Conservation (phyloP, 495 filamentous ascomycete genomes). For the Darksidea phi region DNA sequence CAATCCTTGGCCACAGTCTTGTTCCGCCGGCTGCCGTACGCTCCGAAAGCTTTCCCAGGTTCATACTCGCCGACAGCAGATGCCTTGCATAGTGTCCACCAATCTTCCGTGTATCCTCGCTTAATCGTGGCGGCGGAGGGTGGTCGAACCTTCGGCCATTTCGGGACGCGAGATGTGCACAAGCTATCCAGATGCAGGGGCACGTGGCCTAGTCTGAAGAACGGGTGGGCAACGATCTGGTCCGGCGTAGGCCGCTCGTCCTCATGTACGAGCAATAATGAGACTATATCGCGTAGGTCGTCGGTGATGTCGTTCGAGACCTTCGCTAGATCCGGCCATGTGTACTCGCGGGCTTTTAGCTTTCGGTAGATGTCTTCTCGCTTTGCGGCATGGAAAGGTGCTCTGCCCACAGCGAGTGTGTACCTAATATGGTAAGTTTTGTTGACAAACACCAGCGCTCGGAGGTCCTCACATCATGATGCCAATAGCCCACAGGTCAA, state of each 20-base stretch:
- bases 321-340: conserved; percentile 44
- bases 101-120: conserved; percentile 44
- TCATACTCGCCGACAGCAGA: conserved; percentile 46
- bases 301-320: conserved; percentile 44
- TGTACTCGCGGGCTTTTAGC: conserved; percentile 43
- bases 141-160: conserved; percentile 41
- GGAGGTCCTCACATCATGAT: conserved; percentile 75
- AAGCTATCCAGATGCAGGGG: conserved; percentile 39
- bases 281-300: conserved; percentile 44
- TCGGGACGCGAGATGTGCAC: conserved; percentile 38
- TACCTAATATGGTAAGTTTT: conserved; percentile 34
- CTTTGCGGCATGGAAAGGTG: conserved; percentile 46
- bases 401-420: conserved; percentile 46
- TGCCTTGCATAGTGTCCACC: conserved; percentile 43
- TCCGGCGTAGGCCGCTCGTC: conserved; percentile 44
- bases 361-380: conserved; percentile 49
- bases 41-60: conserved; percentile 41
- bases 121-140: conserved; percentile 40
- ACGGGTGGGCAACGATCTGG: conserved; percentile 46
- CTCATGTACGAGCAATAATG: conserved; percentile 44
- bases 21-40: conserved; percentile 40
- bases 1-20: conserved; percentile 43
- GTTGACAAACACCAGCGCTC: background rate
- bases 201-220: conserved; percentile 46
- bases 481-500: conserved; percentile 95